Base-by-base conservation (phyloP, 2,329 filamentous ascomycete species). In the Aureobasidium subglaciale region DNA sequence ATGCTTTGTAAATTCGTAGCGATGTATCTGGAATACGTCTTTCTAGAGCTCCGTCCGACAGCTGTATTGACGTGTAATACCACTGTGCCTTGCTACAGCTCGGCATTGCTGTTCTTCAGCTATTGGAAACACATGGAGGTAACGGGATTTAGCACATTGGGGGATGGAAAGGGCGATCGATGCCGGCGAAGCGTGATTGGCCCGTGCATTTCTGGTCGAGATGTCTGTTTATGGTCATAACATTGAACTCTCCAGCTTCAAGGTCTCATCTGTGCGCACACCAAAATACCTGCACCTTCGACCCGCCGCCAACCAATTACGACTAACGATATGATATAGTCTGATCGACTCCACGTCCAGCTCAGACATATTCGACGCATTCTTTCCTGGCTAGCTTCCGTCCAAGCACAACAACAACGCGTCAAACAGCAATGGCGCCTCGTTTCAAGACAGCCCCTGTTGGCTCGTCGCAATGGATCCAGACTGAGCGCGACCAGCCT, bases 401-500 rank as follows among this genome's bases (percentile, higher is more conserved):
- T 41, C 45, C n/a, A 53, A 49, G 20, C 29, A 38, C 27, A 49
- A 57, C 30, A 35, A 66, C 65, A 61, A 61, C 65, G 37, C 64
- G 16, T 58, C 62, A 61, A 62, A 61, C 46, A 59, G 32, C 22
- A 38, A 57, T 57, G 55, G 55, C 55, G n/a, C 43, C 46, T 45
- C 55, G 55, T 27, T 55, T 57, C n/a, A 67, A 64, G 55, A 58
- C 59, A 22, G 63, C 61, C 57, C 57, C 61, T 7, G 58, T 48
- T 32, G 68, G 67, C 59, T 66, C 67, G 18, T 56, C 65, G 41
- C 62, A 85, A 73, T 99, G 93, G 93, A 83, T 96, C 61, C 76
- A 84, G 29, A 85, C 89, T 62, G 93, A 99, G 76, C 83, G 91
- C 63, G 80, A 85, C 40, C 87, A 91, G 65, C 85, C 89, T 13